phyloP scores from a whole-genome alignment of 2,329 filamentous ascomycete genomes.

The Curvularia spicifera region DNA sequence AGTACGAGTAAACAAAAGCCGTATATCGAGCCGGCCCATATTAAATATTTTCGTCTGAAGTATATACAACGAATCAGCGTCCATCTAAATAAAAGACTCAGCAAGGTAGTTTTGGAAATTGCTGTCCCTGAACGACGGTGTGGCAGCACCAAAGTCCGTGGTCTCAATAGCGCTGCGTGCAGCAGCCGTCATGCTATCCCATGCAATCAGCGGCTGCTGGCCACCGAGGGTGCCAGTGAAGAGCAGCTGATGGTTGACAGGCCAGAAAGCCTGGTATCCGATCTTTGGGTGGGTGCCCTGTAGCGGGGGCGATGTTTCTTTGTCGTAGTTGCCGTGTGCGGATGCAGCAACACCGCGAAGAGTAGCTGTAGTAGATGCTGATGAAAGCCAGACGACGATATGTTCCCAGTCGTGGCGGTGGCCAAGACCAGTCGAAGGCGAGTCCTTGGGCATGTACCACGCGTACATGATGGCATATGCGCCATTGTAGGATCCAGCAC shows the following conservation, averaged over 20 bases:
- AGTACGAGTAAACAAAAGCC: no score
- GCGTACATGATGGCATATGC: conserved; percentile 60
- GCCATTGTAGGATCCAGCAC: conserved; percentile 51
- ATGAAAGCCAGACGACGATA: conserved; percentile 60
- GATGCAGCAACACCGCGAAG: conserved; percentile 60
- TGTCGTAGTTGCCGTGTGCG: conserved; percentile 57
- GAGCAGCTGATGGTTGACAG: conserved; percentile 56
- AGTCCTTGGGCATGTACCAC: conserved; percentile 61
- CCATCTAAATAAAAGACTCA: conserved; percentile 1
- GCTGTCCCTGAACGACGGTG: conserved; percentile 56
- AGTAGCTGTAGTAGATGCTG: conserved; percentile 49
- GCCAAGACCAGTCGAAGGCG: conserved; percentile 53
- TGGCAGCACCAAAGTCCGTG: conserved; percentile 57
- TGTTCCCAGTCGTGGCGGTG: conserved; percentile 65
- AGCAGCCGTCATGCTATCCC: conserved; percentile 56
- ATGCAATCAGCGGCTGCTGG: conserved; percentile 57
- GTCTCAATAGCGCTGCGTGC: conserved; percentile 53
- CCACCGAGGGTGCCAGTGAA: conserved; percentile 52
- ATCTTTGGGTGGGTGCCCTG: conserved; percentile 55
- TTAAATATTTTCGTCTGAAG: no score
- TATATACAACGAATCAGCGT: no score
- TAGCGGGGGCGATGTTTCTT: conserved; percentile 41
- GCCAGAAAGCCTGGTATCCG: conserved; percentile 58
- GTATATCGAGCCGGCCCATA: no score
- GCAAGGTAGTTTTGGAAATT: conserved; percentile 57